Conservation (phyloP, 495 filamentous ascomycete species). For the Pyrenula aspistea region DNA sequence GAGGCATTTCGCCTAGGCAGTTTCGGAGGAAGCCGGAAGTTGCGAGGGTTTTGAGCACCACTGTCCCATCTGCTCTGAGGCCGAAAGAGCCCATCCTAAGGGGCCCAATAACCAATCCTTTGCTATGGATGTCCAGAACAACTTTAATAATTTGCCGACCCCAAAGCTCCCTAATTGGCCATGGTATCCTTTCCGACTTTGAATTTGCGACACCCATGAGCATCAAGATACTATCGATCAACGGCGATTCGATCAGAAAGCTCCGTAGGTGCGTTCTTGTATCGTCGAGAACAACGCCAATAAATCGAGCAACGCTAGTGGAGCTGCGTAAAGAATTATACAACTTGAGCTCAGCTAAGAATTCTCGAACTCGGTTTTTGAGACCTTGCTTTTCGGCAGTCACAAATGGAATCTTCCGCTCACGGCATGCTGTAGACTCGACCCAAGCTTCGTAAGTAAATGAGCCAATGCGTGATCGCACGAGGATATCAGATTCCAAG, state of each 20-base stretch:
- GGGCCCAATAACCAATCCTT: slow-evolving; percentile 1
- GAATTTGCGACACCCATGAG: not conserved
- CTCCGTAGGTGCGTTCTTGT: not conserved
- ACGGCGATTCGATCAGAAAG: not conserved
- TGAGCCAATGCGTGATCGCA: not conserved
- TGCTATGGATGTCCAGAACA: slow-evolving; percentile 1
- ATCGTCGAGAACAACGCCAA: slow-evolving; percentile 1
- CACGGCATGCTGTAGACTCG: not conserved
- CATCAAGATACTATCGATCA: not conserved
- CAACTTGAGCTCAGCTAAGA: not conserved
- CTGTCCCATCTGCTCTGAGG: slow-evolving; percentile 4
- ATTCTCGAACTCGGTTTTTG: not conserved
- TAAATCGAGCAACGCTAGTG: not conserved
- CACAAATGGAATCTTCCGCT: not conserved
- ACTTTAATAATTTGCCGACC: not conserved
- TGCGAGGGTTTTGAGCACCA: not conserved
- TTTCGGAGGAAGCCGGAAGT: slow-evolving; percentile 1
- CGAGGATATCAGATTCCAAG: not conserved
- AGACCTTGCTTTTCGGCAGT: not conserved
- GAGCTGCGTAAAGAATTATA: not conserved
- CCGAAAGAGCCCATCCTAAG: not conserved
- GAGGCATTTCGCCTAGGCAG: slow-evolving; percentile 2
- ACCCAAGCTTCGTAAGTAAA: not conserved
- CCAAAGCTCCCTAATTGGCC: not conserved
- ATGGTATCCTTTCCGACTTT: not conserved